Base-by-base conservation (phyloP, 1,284 basidiomycete genomes). In the Fomitopsis pinicola region DNA sequence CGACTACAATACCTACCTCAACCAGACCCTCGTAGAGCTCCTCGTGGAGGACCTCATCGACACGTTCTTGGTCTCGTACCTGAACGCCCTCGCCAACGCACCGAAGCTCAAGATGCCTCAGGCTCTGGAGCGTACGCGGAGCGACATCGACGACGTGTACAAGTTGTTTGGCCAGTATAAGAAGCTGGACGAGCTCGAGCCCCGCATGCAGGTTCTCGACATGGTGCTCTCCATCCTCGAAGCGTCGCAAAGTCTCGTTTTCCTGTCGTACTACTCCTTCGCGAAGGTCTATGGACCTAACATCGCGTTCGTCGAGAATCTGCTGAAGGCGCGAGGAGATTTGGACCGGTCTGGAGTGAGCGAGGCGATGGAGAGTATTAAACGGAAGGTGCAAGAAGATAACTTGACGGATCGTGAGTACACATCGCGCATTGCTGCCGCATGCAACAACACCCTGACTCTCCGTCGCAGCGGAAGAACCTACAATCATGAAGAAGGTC, bases 211-310 rank as follows among this genome's bases (percentile, higher is more conserved):
- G 69, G 88, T 99, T 53, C 77, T 99, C 61, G 92, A 98, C 71
- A 83, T 89, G 80, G 85, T 97, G 45, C 80, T 95, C 12, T 84
- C 88, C 5, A 84, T 99, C 74, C 77, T 99, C 36, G 91, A 93
- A 62, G 94, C 96, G 1, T 94, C 92, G 36, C 90, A 93, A 73
- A 93, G 94, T 66, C 89, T 99, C 80, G 90, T 93, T 3, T 98
- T 98, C 79, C 79, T 99, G 63, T 96, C 97, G 26, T 98, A 90
- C 75, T 95, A 93, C 92, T 84, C 87, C 12, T 99, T 99, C 75
- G 97, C 96, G n/a, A 94, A 95, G 70, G 85, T 91, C 17, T 92
- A 98, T 73, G 97, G 97, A 3, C 94, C 97, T 14, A 96, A 97
- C 68, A 82, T 98, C 38, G 81, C 86, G 3, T 99, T 98, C 71